phyloP scores from a whole-genome alignment of 1,284 basidiomycete species.

The Coniferiporia sulphurascens region DNA sequence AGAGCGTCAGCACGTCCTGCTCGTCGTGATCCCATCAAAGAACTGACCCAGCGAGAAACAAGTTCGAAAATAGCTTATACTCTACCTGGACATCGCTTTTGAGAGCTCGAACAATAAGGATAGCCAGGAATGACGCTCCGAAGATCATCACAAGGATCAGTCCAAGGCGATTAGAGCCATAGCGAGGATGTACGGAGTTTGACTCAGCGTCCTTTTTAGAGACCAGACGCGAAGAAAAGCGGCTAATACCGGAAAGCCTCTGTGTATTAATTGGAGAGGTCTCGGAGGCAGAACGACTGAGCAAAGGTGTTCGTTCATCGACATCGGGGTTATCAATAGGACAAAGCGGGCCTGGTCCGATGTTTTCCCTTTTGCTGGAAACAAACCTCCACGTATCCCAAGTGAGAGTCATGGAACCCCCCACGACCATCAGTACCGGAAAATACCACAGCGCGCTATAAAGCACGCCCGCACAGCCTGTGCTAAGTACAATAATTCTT shows the following conservation, averaged over 20 bases:
- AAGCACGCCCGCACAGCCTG: conserved; percentile 44
- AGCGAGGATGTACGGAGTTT: background rate
- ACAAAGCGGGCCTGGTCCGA: background rate
- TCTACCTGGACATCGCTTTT: conserved; percentile 25
- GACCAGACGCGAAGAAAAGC: background rate
- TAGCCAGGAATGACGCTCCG: conserved; percentile 26
- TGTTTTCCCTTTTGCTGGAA: background rate
- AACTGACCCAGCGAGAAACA: conserved; percentile 40
- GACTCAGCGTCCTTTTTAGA: background rate
- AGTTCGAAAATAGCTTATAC: conserved; percentile 39
- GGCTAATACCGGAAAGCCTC: background rate
- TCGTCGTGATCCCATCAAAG: conserved; percentile 25
- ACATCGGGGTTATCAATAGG: background rate
- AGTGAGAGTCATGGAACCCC: conserved; percentile 29
- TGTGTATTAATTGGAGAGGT: background rate
- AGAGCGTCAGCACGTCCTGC: conserved; percentile 27
- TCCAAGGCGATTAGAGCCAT: background rate
- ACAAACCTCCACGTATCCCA: conserved; percentile 28
- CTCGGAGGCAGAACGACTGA: background rate
- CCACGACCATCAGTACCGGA: conserved; percentile 34
- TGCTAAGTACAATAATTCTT: conserved; percentile 41
- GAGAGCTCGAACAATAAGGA: conserved; percentile 31
- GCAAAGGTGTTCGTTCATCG: background rate
- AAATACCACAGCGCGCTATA: conserved; percentile 47
- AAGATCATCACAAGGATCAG: conserved; percentile 3